Conservation (phyloP, 805 yeast species). For the Ogataea trehalophila region DNA sequence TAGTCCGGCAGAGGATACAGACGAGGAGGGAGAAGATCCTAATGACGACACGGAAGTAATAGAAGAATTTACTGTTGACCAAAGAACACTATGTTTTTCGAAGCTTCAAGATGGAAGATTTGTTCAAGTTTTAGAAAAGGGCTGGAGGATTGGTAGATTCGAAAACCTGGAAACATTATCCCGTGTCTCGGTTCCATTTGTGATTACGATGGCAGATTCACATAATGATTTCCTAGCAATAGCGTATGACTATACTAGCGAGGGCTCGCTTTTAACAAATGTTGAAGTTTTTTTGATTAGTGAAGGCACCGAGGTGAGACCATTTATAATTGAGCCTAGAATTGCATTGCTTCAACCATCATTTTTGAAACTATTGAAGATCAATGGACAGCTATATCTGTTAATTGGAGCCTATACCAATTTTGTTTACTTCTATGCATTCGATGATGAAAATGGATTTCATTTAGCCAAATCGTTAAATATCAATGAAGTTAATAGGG, state of each 20-base stretch:
- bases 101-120: constrained; percentile 5
- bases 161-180: constrained; percentile 2
- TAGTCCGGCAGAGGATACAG: not conserved
- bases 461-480: no score
- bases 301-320: not conserved
- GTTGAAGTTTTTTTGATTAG: constrained; percentile 12
- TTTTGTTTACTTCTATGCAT: constrained; percentile 10
- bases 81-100: constrained; percentile 13
- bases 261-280: constrained; percentile 2
- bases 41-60: constrained; percentile 6
- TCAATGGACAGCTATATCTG: constrained; percentile 3
- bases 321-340: constrained; percentile 5
- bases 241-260: constrained; percentile 11
- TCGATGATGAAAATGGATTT: not conserved
- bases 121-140: constrained; percentile 18
- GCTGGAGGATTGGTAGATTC: constrained; percentile 22
- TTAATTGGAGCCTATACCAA: constrained; percentile 17
- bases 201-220: constrained; percentile 14
- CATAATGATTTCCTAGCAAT: constrained; percentile 9
- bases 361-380: constrained; percentile 6
- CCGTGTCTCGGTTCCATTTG: constrained; percentile 8
- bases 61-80: constrained; percentile 6
- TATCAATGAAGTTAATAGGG: not conserved
- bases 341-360: constrained; percentile 15
- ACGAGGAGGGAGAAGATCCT: not conserved